Base-by-base conservation (phyloP, 805 yeast genomes). In the Saccharomycopsis sp. region DNA sequence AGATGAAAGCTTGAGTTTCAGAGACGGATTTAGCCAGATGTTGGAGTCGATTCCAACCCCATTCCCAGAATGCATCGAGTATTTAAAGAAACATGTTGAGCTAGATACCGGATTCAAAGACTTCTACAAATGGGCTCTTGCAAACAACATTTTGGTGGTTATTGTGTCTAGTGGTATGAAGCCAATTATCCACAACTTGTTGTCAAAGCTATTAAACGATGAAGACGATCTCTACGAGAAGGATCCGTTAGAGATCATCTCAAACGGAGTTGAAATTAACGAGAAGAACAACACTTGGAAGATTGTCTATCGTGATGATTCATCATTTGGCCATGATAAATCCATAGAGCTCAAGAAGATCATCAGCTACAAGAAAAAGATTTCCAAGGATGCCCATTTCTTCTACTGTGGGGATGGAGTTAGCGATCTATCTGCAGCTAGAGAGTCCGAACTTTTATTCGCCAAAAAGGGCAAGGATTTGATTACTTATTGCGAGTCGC, bases 401-500 rank as follows among this genome's bases (percentile, higher is more conserved):
- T 89, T 93, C 70, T 94, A 94, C 76, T 89, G 96, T 68, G 99
- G 99, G 60, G 99, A 94, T 71, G 99, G 99, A 63, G 97, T 94
- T 35, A 86, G 96, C 52, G 99, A 94, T 72, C 77, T 94, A 65
- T 83, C 90, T 59, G 99, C 99, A 23, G 97, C 98, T 23, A 86
- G 87, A 68, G 97, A 94, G 72, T 91, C 99, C 47, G 93, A 94
- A 71, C 77, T 93, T 65, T 75, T 94, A 64, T 94, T 93, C 72
- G 99, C 99, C 52, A 93, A 91, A 75, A 83, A 83, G 64, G 99
- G 97, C 54, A 84, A 87, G 67, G 98, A 94, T 69, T 79, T 94
- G 65, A 86, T 93, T 65, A 85, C 84, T 47, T 93, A 84, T 75
- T 94, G 98, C 74, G 79, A 79, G 64, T 76, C 85, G 53, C 93